These are phyloP conservation scores for Aspergillus sp. DNA, from an alignment of 2,329 filamentous ascomycete genomes.

Conservation along the genomic window DNA sequence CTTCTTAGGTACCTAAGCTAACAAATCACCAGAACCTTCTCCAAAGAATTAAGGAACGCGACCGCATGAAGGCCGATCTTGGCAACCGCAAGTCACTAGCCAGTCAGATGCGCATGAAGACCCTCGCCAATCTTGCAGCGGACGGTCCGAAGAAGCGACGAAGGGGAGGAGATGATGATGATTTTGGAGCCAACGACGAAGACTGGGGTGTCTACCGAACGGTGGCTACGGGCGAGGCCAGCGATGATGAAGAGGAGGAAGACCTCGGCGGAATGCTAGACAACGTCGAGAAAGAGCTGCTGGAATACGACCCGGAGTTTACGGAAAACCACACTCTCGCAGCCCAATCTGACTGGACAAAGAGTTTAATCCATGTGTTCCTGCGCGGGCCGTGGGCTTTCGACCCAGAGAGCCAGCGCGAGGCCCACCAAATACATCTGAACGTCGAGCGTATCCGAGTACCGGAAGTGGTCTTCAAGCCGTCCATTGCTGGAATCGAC, in stretches of 20 bases:
- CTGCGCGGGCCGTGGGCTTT: conserved; percentile 83
- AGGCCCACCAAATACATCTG: conserved; percentile 86
- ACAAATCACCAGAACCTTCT: conserved; percentile 58
- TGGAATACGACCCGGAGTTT: conserved; percentile 83
- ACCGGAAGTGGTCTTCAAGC: conserved; percentile 90
- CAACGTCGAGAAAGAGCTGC: conserved; percentile 76
- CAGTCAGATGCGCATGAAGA: conserved; percentile 97
- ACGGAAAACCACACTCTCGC: conserved; percentile 90
- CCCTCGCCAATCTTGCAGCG: conserved; percentile 89
- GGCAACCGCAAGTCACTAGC: conserved; percentile 96
- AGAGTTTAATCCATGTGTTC: conserved; percentile 86
- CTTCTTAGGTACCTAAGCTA: conserved; percentile 8
- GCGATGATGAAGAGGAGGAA: conserved; percentile 89
- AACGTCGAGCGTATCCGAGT: conserved; percentile 96
- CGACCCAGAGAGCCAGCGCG: conserved; percentile 72
- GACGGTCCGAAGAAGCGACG: conserved; percentile 84
- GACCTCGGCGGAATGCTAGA: conserved; percentile 75
- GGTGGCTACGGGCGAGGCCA: conserved; percentile 76
- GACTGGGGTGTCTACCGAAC: conserved; percentile 97
- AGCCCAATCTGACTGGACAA: conserved; percentile 93
- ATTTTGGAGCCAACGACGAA: conserved; percentile 94
- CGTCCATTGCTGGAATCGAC: conserved; percentile 85
- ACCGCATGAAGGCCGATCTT: conserved; percentile 88
- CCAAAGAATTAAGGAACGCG: conserved; percentile 86
- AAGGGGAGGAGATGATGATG: conserved; percentile 88